Conservation (phyloP, 768 basidiomycete genomes). For the Lentinus brumalis region DNA sequence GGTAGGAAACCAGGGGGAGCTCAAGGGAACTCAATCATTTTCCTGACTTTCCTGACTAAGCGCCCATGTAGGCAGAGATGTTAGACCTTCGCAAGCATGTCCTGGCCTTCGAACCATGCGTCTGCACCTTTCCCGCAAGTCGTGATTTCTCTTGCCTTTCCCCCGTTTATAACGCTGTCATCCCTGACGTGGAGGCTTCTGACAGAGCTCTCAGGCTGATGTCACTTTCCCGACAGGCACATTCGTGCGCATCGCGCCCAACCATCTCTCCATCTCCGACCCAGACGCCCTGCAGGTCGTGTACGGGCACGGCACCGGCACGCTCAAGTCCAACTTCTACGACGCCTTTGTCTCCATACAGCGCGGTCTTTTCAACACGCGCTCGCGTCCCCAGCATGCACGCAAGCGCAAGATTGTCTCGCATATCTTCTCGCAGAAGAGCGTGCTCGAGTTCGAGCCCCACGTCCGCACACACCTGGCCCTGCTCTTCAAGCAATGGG, state of each 20-base stretch:
- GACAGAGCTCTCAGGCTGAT: background rate
- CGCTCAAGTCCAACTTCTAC: conserved; percentile 66
- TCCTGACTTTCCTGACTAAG: too few species aligned
- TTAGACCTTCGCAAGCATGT: too few species aligned
- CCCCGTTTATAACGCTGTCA: background rate
- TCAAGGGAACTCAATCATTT: too few species aligned
- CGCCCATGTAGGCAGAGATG: too few species aligned
- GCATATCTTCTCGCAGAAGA: conserved; percentile 84
- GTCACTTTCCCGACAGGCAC: conserved; percentile 29
- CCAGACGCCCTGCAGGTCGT: conserved; percentile 75
- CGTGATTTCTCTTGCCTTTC: too few species aligned
- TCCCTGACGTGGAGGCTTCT: background rate
- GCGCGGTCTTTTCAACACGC: conserved; percentile 74
- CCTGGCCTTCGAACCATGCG: too few species aligned
- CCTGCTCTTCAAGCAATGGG: conserved; percentile 73
- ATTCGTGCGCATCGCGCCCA: conserved; percentile 46
- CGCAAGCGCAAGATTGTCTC: conserved; percentile 92
- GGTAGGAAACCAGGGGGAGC: too few species aligned
- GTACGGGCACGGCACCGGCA: conserved; percentile 85
- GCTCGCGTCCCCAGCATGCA: conserved; percentile 75
- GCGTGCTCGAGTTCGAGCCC: conserved; percentile 83
- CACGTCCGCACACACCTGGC: conserved; percentile 70
- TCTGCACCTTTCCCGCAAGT: too few species aligned
- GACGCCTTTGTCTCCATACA: conserved; percentile 40
- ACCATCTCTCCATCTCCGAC: conserved; percentile 53